Percentiles rank a stretch among this genome's conserved stretches.
Conservation (phyloP, 2,329 filamentous ascomycete genomes). For the Chrysoporthe austroafricana region DNA sequence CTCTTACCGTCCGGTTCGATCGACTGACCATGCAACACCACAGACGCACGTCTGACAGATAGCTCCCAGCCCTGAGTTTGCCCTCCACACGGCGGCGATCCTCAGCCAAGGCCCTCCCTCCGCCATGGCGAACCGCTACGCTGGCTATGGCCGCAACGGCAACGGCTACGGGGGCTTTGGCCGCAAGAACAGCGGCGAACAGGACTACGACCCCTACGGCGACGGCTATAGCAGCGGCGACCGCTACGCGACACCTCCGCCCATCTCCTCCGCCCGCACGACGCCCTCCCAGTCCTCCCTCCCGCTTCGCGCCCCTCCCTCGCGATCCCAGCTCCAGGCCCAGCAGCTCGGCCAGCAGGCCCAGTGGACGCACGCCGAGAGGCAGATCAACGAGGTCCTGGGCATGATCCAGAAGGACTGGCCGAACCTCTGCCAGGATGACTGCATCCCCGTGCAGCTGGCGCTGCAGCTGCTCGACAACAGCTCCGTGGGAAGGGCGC, state of each 20-base stretch:
- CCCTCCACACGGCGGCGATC: conserved; percentile 8
- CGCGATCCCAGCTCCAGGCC: conserved; percentile 37
- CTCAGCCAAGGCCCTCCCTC: conserved; percentile 17
- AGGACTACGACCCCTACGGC: conserved; percentile 55
- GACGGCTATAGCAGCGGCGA: conserved; percentile 46
- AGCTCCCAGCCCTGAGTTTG: conserved; percentile 25
- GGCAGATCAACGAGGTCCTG: conserved; percentile 67
- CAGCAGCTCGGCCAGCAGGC: conserved; percentile 31
- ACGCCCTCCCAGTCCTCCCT: conserved; percentile 37
- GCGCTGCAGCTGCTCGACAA: conserved; percentile 93
- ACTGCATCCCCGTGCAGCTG: conserved; percentile 91
- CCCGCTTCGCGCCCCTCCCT: conserved; percentile 38
- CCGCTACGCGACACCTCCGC: conserved; percentile 43
- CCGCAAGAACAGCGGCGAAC: conserved; percentile 33
- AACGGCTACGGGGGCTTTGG: conserved; percentile 50
- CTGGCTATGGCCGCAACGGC: conserved; percentile 43
- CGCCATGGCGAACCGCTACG: conserved; percentile 58
- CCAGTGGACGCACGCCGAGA: conserved; percentile 52
- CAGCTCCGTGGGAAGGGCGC: conserved; percentile 89
- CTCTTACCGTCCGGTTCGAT: too few species aligned
- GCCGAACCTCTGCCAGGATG: conserved; percentile 86
- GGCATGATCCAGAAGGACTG: conserved; percentile 86
- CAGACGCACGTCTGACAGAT: conserved; percentile 22
- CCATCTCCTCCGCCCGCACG: conserved; percentile 38
- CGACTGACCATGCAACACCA: neutral